Evolutionary conservation across 805 yeast genomes (phyloP).

Genomic region (Huiozyma naganishii): DNA sequence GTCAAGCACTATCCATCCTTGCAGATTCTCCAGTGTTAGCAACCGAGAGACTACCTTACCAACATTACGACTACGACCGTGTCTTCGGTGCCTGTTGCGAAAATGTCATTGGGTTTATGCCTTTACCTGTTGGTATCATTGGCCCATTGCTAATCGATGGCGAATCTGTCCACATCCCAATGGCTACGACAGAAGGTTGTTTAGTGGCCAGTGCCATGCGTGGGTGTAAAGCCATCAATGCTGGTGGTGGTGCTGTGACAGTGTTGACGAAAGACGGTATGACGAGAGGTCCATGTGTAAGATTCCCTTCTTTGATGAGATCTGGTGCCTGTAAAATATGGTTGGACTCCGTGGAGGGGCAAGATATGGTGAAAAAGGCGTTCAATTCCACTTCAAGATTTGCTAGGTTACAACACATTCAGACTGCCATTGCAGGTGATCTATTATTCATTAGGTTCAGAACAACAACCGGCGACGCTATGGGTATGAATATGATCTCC

Average conservation of each 20-base stretch:
- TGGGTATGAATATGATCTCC: conserved; percentile 99
- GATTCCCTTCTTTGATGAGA: conserved; percentile 69
- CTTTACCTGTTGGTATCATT: conserved; percentile 94
- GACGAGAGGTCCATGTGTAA: conserved; percentile 99
- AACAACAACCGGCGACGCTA: conserved; percentile 98
- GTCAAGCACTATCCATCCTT: conserved; percentile 74
- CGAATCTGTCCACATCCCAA: conserved; percentile 80
- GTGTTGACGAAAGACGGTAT: conserved; percentile 93
- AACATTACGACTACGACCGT: conserved; percentile 82
- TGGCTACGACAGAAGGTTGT: conserved; percentile 99
- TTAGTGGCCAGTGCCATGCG: conserved; percentile 97
- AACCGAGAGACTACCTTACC: conserved; percentile 64
- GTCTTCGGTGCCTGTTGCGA: conserved; percentile 99
- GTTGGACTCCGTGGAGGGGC: conserved; percentile 95
- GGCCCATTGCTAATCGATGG: conserved; percentile 94
- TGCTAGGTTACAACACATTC: conserved; percentile 84
- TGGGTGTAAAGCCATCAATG: conserved; percentile 95
- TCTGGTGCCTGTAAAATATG: conserved; percentile 93
- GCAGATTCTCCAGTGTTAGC: conserved; percentile 80
- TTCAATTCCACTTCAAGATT: conserved; percentile 95
- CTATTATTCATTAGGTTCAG: conserved; percentile 82
- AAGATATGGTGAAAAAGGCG: conserved; percentile 66
- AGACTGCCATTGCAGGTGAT: conserved; percentile 92
- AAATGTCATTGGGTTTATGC: conserved; percentile 94
- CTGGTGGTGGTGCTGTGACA: conserved; percentile 93